Evolutionary conservation across 208 protist genomes (phyloP).

Genomic region (Acanthamoeba royreba): DNA sequence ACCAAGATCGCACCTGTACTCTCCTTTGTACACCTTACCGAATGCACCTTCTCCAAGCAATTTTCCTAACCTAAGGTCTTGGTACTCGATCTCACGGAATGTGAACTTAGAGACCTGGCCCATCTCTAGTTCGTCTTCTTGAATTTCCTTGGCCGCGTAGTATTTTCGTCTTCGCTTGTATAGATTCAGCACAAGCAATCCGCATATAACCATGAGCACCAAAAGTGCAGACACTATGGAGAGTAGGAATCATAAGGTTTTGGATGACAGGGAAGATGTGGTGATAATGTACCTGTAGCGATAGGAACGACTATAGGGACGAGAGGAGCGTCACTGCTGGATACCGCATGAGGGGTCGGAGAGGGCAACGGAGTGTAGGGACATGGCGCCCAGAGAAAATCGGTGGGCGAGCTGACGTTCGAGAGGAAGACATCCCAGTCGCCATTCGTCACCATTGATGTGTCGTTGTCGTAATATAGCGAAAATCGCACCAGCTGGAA

Average conservation of each 20-base stretch:
- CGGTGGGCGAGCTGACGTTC: not conserved
- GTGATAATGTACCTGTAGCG: not conserved
- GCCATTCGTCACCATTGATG: not conserved
- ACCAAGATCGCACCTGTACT: not conserved
- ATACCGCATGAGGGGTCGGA: not conserved
- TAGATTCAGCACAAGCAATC: not conserved
- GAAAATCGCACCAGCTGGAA: not conserved
- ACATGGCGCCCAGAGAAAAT: not conserved
- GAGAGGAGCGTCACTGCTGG: not conserved
- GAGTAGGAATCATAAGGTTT: no score
- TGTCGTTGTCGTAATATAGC: not conserved
- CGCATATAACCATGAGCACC: not conserved
- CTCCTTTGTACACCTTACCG: constrained; percentile 31
- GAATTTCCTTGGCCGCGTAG: not conserved
- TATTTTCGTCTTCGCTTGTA: not conserved
- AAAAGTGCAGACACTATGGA: not conserved
- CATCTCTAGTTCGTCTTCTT: not conserved
- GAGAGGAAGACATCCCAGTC: not conserved
- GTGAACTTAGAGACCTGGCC: not conserved
- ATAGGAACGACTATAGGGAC: not conserved
- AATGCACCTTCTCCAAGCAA: constrained; percentile 26
- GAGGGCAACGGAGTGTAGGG: not conserved
- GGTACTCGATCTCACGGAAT: not conserved
- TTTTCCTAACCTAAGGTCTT: constrained; percentile 7
- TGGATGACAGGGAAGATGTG: not conserved